Evolutionary conservation across 169 alveolate genomes (phyloP).

Genomic region (Cryptosporidium xiaoi): DNA sequence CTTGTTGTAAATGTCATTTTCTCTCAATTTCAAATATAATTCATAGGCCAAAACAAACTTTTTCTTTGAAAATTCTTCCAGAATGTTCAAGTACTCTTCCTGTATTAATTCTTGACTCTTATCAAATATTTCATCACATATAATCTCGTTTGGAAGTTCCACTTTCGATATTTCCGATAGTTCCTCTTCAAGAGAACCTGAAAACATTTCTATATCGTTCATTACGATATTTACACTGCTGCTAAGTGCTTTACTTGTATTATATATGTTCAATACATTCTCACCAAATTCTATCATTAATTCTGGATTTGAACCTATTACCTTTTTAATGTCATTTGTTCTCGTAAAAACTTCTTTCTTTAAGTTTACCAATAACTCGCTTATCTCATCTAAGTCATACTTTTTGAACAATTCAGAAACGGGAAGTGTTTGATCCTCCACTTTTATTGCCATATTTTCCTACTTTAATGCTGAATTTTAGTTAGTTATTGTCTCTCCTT

Average conservation of each 20-base stretch:
- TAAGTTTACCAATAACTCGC: conserved; percentile 42
- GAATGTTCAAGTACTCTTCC: conserved; percentile 2
- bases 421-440: conserved; percentile 33
- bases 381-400: conserved; percentile 59
- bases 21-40: not conserved
- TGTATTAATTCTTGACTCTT: conserved; percentile 5
- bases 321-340: conserved; percentile 51
- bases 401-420: conserved; percentile 48
- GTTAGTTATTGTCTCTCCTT: too few relatives aligned
- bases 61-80: conserved; percentile 22
- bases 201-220: conserved; percentile 10
- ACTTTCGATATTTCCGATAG: not conserved
- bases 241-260: conserved; percentile 9
- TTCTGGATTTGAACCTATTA: conserved; percentile 69
- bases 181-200: not conserved
- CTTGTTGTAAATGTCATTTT: not conserved
- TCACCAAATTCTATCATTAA: conserved; percentile 67
- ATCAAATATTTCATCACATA: not conserved
- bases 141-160: conserved; percentile 13
- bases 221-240: not conserved
- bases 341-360: conserved; percentile 55
- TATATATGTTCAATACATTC: conserved; percentile 41
- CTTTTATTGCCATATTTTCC: conserved; percentile 11
- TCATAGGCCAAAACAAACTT: conserved; percentile 21
- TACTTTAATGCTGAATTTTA: not conserved